Evolutionary conservation across 1,139 yeast species (phyloP), one percentile per base, ranked within the genome.

Genomic region (Protomyces inouyei): DNA sequence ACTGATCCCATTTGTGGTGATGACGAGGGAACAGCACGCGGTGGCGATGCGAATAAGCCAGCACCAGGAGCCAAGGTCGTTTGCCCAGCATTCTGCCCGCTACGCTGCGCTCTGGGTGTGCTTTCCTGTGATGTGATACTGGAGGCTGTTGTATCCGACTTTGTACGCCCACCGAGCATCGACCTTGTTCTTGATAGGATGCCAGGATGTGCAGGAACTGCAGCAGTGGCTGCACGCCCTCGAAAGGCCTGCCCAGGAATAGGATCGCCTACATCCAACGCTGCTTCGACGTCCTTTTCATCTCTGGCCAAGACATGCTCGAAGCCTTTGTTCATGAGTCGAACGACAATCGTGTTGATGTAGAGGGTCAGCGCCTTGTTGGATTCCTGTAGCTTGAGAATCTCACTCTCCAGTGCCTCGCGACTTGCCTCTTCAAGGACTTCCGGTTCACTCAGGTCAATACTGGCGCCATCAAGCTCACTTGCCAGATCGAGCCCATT

Each of bases 241-340:
- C 48, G 48, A 43, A 43, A 43, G 5, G 48, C 23, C 18, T 43
- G 48, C 48, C 14, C 23, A 18, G 48, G 48, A 5, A 16, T 6
- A 21, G 48, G 18, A 10, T n/a, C 48, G 25, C 48, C 48, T 9
- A 18, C 23, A 4, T 18, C 48, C 14, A n/a, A 5, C 9, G 16
- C 28, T 18, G 51, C 48, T 18, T 51, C 48, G 36, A 51, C 52
- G 32, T 52, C 63, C 38, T 36, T 52, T 5, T 48, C 37, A 23
- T 59, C 63, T 32, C 36, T 38, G 28, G 63, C 63, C 10, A 59
- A 45, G 4, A 59, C 25, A 18, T 52, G 56, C 53, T 59, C 63
- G 40, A 51, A 59, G 1, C 63, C 63, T 52, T 52, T 38, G 16
- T 52, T 52, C 52, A 59, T 55, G 21, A 59, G 43, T 6, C 63